Conservation (phyloP, 176 grass and related monocot species). For the Oropetium thomaeum region DNA sequence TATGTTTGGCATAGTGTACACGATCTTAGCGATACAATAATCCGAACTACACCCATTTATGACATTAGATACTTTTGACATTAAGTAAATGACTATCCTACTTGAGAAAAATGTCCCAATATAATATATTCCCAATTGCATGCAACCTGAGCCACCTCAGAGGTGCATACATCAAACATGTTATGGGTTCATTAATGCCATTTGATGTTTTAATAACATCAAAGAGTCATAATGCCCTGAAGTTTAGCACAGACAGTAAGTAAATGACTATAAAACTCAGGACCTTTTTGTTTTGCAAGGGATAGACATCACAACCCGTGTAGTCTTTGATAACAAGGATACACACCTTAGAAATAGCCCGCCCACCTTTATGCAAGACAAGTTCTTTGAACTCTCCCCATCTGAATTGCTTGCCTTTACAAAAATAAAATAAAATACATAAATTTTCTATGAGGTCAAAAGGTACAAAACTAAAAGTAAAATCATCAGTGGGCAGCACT, state of each 20-base stretch:
- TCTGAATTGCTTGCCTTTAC: conserved; percentile 83
- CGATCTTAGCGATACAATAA: neutral
- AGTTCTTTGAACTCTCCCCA: conserved; percentile 75
- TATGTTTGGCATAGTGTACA: neutral
- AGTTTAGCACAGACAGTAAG: conserved; percentile 1
- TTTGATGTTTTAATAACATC: conserved; percentile 2
- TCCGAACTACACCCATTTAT: neutral
- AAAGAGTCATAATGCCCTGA: neutral
- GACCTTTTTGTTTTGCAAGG: no score
- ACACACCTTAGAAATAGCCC: conserved; percentile 89
- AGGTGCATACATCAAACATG: conserved; percentile 12
- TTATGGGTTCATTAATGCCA: conserved; percentile 5
- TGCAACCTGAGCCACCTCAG: conserved; percentile 20
- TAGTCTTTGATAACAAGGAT: conserved; percentile 19
- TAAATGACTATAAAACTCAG: conserved; percentile 23
- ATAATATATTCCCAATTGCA: neutral
- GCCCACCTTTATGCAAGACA: conserved; percentile 83
- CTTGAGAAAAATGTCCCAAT: neutral
- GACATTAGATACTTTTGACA: conserved; percentile 9
- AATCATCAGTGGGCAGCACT: conserved; percentile 24
- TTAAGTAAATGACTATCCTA: neutral
- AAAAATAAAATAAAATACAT: conserved; percentile 28
- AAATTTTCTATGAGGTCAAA: neutral
- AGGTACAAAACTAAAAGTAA: conserved; percentile 30
- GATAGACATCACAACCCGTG: no score